Base-by-base conservation (phyloP, 108 stramenopile genomes). In the Pseudonitzschia multiseries region DNA sequence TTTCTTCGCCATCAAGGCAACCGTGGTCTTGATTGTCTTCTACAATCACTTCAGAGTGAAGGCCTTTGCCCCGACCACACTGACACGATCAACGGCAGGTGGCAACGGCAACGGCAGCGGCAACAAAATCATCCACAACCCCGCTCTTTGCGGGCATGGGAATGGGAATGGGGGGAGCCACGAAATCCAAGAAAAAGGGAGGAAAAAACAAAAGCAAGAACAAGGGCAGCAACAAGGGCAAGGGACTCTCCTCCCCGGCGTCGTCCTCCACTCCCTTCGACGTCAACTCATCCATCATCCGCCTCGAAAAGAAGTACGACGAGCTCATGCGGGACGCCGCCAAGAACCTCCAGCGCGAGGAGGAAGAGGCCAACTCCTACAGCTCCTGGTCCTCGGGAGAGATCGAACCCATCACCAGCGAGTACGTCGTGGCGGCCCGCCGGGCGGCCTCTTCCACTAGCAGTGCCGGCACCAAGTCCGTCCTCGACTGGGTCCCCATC, bases 401-500 rank as follows among this genome's bases (percentile, higher is more conserved):
- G 22, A 52, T 41, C 24, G 41, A 36, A 8, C 62, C n/a, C 42
- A 77, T 71, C 21, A 71, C 76, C 31, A 77, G 63, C 0, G 91
- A 92, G 69, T 89, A 87, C 68, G 74, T 93, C 18, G 71, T 93
- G 15, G 79, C 92, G 2, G 88, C 87, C n/a, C n/a, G n/a, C n/a
- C n/a, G n/a, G n/a, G n/a, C n/a, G n/a, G n/a, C n/a, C n/a, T n/a
- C n/a, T n/a, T n/a, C n/a, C n/a, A n/a, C n/a, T n/a, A n/a, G n/a
- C 22, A 78, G 87, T n/a, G 18, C 51, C 6, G 33, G 69, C 31
- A 9, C 42, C 6, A 29, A 67, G 15, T 24, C 40, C 24, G 84
- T 88, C 4, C 54, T 84, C 6, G 93, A 94, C 73, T 94, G 93
- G 90, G 76, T 94, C 28, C 93, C 93, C 15, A 83, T 94, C 32